These are phyloP conservation scores for Krasilnikovozyma curviuscula DNA, from an alignment of 768 basidiomycete species.

Conservation along the genomic window DNA sequence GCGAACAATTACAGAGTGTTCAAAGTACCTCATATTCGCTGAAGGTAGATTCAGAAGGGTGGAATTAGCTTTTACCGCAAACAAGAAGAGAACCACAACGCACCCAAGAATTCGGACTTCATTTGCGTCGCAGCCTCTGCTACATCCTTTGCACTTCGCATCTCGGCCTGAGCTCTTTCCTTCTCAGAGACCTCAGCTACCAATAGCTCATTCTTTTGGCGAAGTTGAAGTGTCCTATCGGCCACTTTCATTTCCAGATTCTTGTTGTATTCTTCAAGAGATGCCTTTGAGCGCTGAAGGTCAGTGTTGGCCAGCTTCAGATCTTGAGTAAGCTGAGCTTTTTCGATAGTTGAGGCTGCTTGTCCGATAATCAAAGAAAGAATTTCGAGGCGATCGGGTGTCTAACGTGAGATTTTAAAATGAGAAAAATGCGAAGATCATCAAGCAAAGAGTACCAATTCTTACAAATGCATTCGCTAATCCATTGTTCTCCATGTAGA, in stretches of 20 bases:
- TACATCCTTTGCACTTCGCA: slow-evolving; percentile 12
- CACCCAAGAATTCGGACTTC: too few relatives aligned
- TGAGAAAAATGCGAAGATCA: too few relatives aligned
- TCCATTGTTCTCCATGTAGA: too few relatives aligned
- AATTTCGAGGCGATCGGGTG: slow-evolving; percentile 15
- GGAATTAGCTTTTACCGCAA: neutral
- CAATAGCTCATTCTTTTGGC: neutral
- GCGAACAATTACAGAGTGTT: too few relatives aligned
- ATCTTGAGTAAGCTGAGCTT: slow-evolving; percentile 11
- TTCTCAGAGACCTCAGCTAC: slow-evolving; percentile 12
- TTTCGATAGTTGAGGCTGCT: slow-evolving; percentile 13
- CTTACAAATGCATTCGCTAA: too few relatives aligned
- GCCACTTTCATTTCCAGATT: slow-evolving; percentile 12
- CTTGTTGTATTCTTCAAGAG: slow-evolving; percentile 11
- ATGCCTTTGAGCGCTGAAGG: slow-evolving; percentile 10
- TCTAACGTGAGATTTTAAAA: too few relatives aligned
- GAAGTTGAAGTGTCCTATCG: too few relatives aligned
- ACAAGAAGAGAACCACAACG: neutral
- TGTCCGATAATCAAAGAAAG: slow-evolving; percentile 11
- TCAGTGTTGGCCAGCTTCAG: too few relatives aligned
- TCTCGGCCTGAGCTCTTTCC: slow-evolving; percentile 13
- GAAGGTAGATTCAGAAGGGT: neutral
- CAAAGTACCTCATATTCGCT: neutral
- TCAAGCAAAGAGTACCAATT: too few relatives aligned
- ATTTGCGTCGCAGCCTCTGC: slow-evolving; percentile 13